Conservation (phyloP, 257 asterid species). For the Lavandula angustifolia region DNA sequence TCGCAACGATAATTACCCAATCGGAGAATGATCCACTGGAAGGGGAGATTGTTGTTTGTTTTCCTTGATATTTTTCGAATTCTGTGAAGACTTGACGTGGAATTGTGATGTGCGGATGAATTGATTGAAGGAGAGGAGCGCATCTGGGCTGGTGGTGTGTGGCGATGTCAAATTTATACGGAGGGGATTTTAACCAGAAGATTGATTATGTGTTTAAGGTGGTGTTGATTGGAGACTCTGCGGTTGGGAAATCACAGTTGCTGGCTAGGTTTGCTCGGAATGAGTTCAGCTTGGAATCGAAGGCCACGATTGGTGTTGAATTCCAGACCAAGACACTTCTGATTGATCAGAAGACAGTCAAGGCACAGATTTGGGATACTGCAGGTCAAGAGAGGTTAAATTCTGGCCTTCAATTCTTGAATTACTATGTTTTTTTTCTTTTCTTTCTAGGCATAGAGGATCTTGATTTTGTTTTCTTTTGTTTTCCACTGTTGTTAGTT, state of each 20-base stretch:
- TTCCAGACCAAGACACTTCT: constrained; percentile 82
- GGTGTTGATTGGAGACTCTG: constrained; percentile 84
- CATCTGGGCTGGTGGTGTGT: constrained; percentile 14
- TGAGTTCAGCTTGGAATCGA: constrained; percentile 80
- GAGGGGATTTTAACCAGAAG: constrained; percentile 78
- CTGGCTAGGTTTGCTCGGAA: constrained; percentile 85
- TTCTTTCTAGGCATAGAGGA: neutral
- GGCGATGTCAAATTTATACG: constrained; percentile 72
- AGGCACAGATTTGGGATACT: constrained; percentile 97
- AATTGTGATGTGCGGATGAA: constrained; percentile 30
- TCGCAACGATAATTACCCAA: constrained; percentile 18
- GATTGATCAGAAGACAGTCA: constrained; percentile 72
- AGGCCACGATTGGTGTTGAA: constrained; percentile 92
- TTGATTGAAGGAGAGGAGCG: constrained; percentile 29
- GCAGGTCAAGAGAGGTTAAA: constrained; percentile 89
- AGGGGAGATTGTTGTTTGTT: neutral
- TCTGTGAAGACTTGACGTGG: constrained; percentile 11
- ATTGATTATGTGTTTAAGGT: constrained; percentile 87
- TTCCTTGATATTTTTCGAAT: neutral
- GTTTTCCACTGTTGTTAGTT: constrained; percentile 4
- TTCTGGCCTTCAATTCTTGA: neutral
- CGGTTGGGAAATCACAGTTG: constrained; percentile 90
- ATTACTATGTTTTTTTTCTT: neutral
- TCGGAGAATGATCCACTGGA: constrained; percentile 34
- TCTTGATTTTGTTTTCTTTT: neutral